A percentile compares a stretch with the other conserved stretches of the same genome.
Evolutionary conservation across 1,139 yeast genomes (phyloP).

Genomic region (Blastobotrys petasosporus): DNA sequence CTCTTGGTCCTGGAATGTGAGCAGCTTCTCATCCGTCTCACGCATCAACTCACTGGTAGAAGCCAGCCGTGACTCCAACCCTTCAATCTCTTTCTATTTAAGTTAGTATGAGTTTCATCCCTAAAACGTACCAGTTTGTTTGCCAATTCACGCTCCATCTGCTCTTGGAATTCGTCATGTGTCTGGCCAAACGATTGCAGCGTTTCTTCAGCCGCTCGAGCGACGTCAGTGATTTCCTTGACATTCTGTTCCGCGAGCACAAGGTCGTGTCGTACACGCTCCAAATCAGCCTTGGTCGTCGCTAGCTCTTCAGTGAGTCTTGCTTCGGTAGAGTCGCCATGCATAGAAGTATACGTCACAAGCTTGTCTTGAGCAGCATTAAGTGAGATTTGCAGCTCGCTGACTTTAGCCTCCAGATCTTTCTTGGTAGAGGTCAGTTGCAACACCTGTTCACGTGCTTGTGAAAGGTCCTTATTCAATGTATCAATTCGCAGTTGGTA

Average conservation of each 20-base stretch:
- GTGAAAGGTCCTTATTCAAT: constrained; percentile 44
- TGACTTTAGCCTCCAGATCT: constrained; percentile 30
- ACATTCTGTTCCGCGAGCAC: constrained; percentile 45
- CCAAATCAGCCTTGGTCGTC: constrained; percentile 37
- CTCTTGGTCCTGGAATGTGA: constrained; percentile 22
- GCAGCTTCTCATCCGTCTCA: constrained; percentile 21
- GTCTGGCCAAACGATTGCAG: constrained; percentile 39
- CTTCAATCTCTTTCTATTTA: constrained; percentile 35
- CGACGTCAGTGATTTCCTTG: constrained; percentile 46
- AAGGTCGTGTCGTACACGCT: constrained; percentile 41
- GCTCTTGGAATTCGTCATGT: constrained; percentile 39
- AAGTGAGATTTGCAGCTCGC: constrained; percentile 35
- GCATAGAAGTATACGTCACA: constrained; percentile 26
- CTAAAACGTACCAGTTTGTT: constrained; percentile 36
- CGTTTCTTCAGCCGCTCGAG: constrained; percentile 47
- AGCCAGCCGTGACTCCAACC: constrained; percentile 35
- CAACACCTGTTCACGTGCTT: constrained; percentile 39
- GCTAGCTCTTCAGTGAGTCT: constrained; percentile 30
- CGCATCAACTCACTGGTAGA: constrained; percentile 32
- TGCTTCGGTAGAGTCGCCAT: constrained; percentile 8
- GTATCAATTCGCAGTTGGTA: constrained; percentile 64
- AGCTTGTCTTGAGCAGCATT: constrained; percentile 37
- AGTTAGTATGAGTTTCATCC: no score
- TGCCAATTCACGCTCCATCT: constrained; percentile 38
- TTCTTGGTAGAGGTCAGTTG: constrained; percentile 39